Conservation (phyloP, 352 stramenopile genomes). For the Phytophthora macrochlamydospora region DNA sequence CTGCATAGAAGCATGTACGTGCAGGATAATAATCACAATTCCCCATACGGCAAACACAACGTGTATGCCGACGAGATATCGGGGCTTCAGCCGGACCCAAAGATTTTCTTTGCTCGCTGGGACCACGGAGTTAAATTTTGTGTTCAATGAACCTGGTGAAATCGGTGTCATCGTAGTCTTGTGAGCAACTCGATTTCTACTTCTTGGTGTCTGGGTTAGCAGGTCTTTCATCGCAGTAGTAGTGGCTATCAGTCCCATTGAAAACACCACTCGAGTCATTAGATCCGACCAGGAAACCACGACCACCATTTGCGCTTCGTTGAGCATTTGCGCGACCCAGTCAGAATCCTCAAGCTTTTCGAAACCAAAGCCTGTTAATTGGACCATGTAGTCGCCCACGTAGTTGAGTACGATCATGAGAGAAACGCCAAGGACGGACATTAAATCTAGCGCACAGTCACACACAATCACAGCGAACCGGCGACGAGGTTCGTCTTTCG, state of each 20-base stretch:
- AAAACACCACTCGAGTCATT: slow-evolving; percentile 8
- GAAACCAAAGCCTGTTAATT: slow-evolving; percentile 1
- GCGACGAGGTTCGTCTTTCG: slow-evolving; percentile 20
- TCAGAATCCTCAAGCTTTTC: slow-evolving; percentile 7
- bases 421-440: slow-evolving; percentile 27
- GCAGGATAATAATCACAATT: slow-evolving; percentile 6
- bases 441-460: slow-evolving; percentile 32
- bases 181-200: slow-evolving; percentile 3
- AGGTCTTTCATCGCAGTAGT: slow-evolving; percentile 29
- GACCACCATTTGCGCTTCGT: slow-evolving; percentile 29
- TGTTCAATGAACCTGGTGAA: not conserved
- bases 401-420: slow-evolving; percentile 26
- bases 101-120: no score
- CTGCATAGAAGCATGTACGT: slow-evolving; percentile 8
- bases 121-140: no score
- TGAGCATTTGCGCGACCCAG: slow-evolving; percentile 24
- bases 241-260: slow-evolving; percentile 13
- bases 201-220: not conserved
- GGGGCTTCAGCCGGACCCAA: no score
- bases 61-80: not conserved
- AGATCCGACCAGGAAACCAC: slow-evolving; percentile 28
- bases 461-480: slow-evolving; percentile 19
- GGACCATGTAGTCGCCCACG: slow-evolving; percentile 6
- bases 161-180: not conserved
- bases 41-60: slow-evolving; percentile 1